Evolutionary conservation across 371 early-diverging fungal genomes (phyloP).

Genomic region (Apophysomyces variabilis): DNA sequence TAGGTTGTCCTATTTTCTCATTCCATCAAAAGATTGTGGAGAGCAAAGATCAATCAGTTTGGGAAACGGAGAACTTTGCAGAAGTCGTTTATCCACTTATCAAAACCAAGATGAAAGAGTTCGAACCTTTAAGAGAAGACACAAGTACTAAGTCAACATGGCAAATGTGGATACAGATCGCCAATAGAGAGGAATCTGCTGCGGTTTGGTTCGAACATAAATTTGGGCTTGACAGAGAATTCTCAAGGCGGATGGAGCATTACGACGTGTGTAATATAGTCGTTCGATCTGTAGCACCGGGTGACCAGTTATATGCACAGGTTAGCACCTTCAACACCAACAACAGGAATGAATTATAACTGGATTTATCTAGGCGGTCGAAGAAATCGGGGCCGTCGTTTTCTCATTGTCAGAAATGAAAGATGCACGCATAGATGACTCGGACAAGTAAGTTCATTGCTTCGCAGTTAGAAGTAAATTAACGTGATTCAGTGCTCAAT

Average conservation of each 20-base stretch:
- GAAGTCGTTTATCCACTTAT: conserved; percentile 25
- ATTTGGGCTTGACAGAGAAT: conserved; percentile 35
- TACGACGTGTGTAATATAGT: conserved; percentile 24
- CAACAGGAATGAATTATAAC: background rate
- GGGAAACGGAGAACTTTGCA: conserved; percentile 34
- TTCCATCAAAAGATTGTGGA: background rate
- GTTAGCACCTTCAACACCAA: conserved; percentile 8
- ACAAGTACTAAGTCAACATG: conserved; percentile 18
- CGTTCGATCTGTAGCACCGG: conserved; percentile 22
- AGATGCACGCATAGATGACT: conserved; percentile 13
- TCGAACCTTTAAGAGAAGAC: background rate
- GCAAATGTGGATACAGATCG: conserved; percentile 34
- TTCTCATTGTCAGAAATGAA: conserved; percentile 39
- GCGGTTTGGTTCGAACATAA: conserved; percentile 34
- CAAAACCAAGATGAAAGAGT: conserved; percentile 13
- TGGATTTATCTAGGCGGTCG: conserved; percentile 12
- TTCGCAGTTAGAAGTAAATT: background rate
- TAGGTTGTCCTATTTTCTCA: background rate
- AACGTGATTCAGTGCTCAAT: conserved; percentile 15
- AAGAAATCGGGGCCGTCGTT: conserved; percentile 36
- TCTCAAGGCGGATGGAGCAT: conserved; percentile 15
- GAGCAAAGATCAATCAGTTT: conserved; percentile 20
- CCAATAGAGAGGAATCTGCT: conserved; percentile 15
- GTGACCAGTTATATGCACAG: conserved; percentile 16
- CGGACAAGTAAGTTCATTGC: conserved; percentile 20